Evolutionary conservation across 1,284 basidiomycete species (phyloP), one percentile per base, ranked within the genome.

Genomic region (Cryptococcus sp.): DNA sequence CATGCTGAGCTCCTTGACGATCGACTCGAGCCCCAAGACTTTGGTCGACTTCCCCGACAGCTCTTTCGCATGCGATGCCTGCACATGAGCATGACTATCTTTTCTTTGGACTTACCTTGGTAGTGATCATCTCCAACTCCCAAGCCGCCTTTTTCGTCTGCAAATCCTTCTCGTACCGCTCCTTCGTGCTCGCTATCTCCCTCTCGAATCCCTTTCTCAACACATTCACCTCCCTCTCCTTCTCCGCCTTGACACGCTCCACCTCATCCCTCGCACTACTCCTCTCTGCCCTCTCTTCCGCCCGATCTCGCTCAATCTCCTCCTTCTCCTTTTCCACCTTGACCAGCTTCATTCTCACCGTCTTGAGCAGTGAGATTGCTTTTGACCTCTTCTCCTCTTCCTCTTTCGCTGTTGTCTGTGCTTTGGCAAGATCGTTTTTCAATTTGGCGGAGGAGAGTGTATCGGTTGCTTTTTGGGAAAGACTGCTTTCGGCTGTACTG

Each of bases 301-400:
- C 85, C 48, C 75, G 81, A 41, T 75, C 77, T 59, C 76, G 68
- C 24, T 67, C 69, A 7, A 67, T 61, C 52, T 92, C 89, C 48
- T 94, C 91, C 62, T 82, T 82, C 26, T 94, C 91, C 74, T 89
- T 90, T 71, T 95, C 91, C 2, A 87, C 82, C 68, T 91, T 94
- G 38, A 93, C 86, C 19, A 91, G 75, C 70, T 94, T 95, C 71
- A 88, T 84, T 44, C 92, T 76, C n/a, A 95, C 87, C 2, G 89
- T 86, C 75, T 94, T 94, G 54, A 97, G 75, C 26, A 94, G 74
- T 43, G 82, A 84, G 53, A 95, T 85, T 0, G 91, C 90, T 66
- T 95, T 97, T n/a, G 82, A 80, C 12, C 92, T 82, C 71, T 95
- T 95, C 71, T 97, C 92, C 68, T 95, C 92, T 66, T 95, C 92